Base-by-base conservation (phyloP, 352 stramenopile genomes). In the Phytophthora pseudosyringae region DNA sequence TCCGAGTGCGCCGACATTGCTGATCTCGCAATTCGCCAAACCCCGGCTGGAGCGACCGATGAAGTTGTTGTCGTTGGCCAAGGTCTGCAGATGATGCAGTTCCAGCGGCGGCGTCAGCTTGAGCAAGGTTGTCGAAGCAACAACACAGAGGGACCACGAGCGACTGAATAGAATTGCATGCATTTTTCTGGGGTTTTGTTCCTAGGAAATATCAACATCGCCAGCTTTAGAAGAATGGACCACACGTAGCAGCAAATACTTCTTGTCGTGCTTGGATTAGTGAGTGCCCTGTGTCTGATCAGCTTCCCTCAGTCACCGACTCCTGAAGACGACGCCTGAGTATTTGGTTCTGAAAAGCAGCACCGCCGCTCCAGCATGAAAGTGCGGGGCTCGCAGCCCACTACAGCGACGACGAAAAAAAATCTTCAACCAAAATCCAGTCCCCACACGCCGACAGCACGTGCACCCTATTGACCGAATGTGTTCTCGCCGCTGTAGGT, bases 401-500 rank as follows among this genome's bases (percentile, higher is more conserved):
- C 64, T 21, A 59, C 39, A 48, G 38, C 46, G 50, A 61, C 54
- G 54, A 73, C 65, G 55, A 72, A 59, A 62, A 69, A 35, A 64
- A 62, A 62, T 46, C 53, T 69, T 70, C 51, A 72, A 64, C 58
- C 64, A 78, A 75, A 76, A 76, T 76, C 69, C 69, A 75, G 48
- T 66, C 21, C 49, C 35, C 35, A 18, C 51, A 63, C 50, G 29
- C 36, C 39, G 26, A 63, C 49, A 49, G 47, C 45, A 64, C 31
- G 46, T 47, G 18, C 41, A 50, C 56, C 65, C 39, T 88, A 86
- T 68, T 91, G 76, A 52, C 98, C 98, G 82, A 99, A 99, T 43
- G 97, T 99, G 71, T 98, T 99, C 82, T 99, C 98, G 65, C 97
- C 97, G 72, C 92, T 98, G 87, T 99, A 99, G 67, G 97, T 98